Evolutionary conservation across 2,329 filamentous ascomycete species (phyloP), one percentile per base, ranked within the genome.

Genomic region (Kalmusia sp.): DNA sequence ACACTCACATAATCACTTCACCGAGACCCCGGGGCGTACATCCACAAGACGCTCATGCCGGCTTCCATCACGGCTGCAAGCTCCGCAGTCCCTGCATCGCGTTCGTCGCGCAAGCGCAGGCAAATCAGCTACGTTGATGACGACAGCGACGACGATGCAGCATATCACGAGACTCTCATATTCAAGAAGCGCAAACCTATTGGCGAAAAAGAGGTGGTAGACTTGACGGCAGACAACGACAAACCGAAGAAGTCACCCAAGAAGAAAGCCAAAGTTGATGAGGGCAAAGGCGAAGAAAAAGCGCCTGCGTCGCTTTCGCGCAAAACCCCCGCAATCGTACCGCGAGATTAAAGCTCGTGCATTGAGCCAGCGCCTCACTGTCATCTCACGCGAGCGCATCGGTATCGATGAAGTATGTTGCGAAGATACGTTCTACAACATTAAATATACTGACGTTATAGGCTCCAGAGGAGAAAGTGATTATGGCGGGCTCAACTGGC

Each of bases 401-500:
- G 77, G 76, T 4, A 78, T 76, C 4, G 74, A 78, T 1, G 72
- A 79, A 7, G 70, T 68, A 2, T n/a, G n/a, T n/a, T n/a, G n/a
- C n/a, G n/a, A n/a, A n/a, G n/a, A n/a, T n/a, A n/a, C n/a, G n/a
- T n/a, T n/a, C n/a, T n/a, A n/a, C n/a, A n/a, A n/a, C n/a, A n/a
- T n/a, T n/a, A n/a, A n/a, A n/a, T n/a, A n/a, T n/a, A n/a, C n/a
- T n/a, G n/a, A n/a, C n/a, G n/a, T n/a, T n/a, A n/a, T n/a, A n/a
- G n/a, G n/a, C n/a, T n/a, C 82, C 79, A 0, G 71, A 80, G 50
- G 85, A 89, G 65, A 73, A 69, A 2, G 79, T 87, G 48, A 73
- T 81, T 19, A 80, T 88, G 44, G 83, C 84, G 27, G 86, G 86
- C 15, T 79, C 80, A 4, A 87, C 84, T 0, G 85, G 85, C 14